A percentile compares a stretch with the other conserved stretches of the same genome.
phyloP scores from a whole-genome alignment of 2,329 filamentous ascomycete species.

The Teratosphaeria nubilosa region DNA sequence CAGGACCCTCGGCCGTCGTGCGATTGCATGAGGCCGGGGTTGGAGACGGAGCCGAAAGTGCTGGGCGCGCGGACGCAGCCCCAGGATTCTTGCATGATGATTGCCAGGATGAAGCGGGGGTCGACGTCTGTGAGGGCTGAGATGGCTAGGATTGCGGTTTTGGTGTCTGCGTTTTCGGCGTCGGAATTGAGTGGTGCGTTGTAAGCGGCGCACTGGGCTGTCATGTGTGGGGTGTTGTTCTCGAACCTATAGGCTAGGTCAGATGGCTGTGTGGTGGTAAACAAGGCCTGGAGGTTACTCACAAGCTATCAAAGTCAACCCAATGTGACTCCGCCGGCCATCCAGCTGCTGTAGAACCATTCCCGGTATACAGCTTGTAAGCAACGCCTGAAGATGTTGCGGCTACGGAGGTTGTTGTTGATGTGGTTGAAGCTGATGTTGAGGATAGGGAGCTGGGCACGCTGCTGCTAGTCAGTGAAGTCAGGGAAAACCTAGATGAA shows the following conservation, averaged over 20 bases:
- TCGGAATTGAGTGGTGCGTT: constrained; percentile 28
- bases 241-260: constrained; percentile 18
- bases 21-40: constrained; percentile 38
- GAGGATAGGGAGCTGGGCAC: background rate
- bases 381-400: background rate
- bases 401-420: constrained; percentile 1
- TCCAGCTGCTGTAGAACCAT: constrained; percentile 26
- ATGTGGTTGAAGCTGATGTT: constrained; percentile 2
- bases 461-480: background rate
- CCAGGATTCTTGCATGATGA: constrained; percentile 37
- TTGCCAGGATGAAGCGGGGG: constrained; percentile 34
- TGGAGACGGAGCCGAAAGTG: constrained; percentile 30
- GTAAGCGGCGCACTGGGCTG: constrained; percentile 27
- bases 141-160: constrained; percentile 25
- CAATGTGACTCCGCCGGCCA: constrained; percentile 29
- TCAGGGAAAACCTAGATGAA: background rate
- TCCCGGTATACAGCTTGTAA: constrained; percentile 24
- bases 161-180: constrained; percentile 29
- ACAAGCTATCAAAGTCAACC: constrained; percentile 28
- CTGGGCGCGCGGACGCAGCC: constrained; percentile 38
- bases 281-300: background rate
- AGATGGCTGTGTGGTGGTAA: background rate
- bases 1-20: constrained; percentile 32
- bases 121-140: constrained; percentile 25
- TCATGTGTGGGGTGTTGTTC: constrained; percentile 27